Percentiles rank a stretch among this genome's conserved stretches.
Conservation (phyloP, 495 filamentous ascomycete genomes). For the Podospora bellae-mahoneyi region DNA sequence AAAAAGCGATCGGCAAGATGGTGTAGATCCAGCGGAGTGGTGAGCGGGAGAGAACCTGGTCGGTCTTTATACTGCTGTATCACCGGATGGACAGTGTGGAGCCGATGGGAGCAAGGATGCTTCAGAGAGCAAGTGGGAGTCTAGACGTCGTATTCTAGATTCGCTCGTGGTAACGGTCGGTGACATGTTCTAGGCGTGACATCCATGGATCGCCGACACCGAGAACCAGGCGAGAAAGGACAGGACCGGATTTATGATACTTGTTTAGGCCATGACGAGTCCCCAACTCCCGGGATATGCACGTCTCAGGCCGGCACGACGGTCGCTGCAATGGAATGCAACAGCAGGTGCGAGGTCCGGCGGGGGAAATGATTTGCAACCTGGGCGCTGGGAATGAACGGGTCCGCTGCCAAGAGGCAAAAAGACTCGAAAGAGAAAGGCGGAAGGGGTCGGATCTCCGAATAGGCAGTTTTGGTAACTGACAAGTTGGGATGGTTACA, state of each 20-base stretch:
- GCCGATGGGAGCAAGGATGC: background rate
- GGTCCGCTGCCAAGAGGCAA: background rate
- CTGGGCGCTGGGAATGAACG: slow-evolving; percentile 22
- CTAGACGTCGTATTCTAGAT: background rate
- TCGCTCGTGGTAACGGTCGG: too few relatives aligned
- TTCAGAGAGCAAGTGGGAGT: background rate
- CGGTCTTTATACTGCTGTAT: background rate
- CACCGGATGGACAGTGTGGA: background rate
- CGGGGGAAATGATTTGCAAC: slow-evolving; percentile 20
- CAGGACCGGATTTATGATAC: background rate
- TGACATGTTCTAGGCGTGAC: background rate
- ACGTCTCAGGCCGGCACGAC: background rate
- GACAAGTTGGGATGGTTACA: background rate
- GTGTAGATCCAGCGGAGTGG: background rate
- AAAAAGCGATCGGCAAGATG: background rate
- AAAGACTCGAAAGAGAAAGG: background rate
- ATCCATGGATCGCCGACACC: background rate
- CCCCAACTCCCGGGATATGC: slow-evolving; percentile 17
- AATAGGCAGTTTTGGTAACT: background rate
- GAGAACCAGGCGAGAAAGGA: slow-evolving; percentile 1
- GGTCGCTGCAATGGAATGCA: slow-evolving; percentile 29
- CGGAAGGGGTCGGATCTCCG: slow-evolving; percentile 1
- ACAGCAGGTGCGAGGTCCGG: slow-evolving; percentile 22
- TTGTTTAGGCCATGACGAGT: slow-evolving; percentile 5
- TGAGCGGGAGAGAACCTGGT: background rate